phyloP scores from a whole-genome alignment of 129 eudicot species.

The Escallonia rubra region DNA sequence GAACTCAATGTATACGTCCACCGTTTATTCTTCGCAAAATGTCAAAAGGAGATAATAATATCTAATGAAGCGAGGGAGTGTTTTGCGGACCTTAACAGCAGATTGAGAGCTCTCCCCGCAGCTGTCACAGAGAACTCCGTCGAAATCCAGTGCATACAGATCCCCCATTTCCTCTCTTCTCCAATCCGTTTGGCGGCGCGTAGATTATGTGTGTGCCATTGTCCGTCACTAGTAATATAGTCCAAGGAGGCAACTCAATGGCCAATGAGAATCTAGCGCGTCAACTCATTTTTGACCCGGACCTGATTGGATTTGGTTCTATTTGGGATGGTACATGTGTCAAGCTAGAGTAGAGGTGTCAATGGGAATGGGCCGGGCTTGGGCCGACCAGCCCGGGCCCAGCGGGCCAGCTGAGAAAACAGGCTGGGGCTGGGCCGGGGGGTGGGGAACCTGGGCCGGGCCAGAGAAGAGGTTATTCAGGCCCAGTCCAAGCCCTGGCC shows the following conservation, averaged over 20 bases:
- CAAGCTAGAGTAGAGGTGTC: too few relatives aligned
- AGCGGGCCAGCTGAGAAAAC: too few relatives aligned
- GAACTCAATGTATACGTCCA: too few relatives aligned
- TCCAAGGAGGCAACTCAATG: too few relatives aligned
- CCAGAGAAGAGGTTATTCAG: too few relatives aligned
- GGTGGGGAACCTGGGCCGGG: too few relatives aligned
- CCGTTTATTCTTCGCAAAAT: background rate
- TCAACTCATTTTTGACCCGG: background rate
- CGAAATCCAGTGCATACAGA: slow-evolving; percentile 92
- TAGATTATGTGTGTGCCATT: background rate
- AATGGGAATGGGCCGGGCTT: too few relatives aligned
- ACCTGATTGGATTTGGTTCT: too few relatives aligned
- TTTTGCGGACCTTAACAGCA: slow-evolving; percentile 65
- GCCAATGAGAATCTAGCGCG: background rate
- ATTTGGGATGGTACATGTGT: too few relatives aligned
- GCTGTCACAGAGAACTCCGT: slow-evolving; percentile 95
- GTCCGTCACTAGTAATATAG: slow-evolving; percentile 1
- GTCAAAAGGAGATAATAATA: slow-evolving; percentile 10
- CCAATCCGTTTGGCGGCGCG: background rate
- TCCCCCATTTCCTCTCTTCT: slow-evolving; percentile 56
- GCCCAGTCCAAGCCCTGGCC: too few relatives aligned
- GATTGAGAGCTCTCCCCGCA: slow-evolving; percentile 96
- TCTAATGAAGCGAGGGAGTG: background rate
- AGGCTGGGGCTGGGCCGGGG: too few relatives aligned
- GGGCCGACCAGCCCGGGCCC: too few relatives aligned